Base-by-base conservation (phyloP, 805 yeast genomes). In the Ogataea trehaloabstinens region DNA sequence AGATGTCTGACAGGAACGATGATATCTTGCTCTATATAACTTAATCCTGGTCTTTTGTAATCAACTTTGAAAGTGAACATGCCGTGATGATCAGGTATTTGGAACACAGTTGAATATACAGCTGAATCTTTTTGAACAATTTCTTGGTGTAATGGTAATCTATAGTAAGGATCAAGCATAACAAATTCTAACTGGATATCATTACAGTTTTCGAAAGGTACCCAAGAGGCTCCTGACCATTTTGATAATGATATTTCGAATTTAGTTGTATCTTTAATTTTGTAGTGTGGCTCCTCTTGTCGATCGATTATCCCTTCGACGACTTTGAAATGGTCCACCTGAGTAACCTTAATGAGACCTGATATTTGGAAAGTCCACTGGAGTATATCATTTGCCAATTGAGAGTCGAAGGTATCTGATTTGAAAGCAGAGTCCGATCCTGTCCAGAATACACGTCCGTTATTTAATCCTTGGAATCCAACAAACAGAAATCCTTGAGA, bases 11-110 rank as follows among this genome's bases (percentile, higher is more conserved):
- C 81, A 2, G 98, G 80, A 38, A 88, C 87, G 15, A 84, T 80
- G 38, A 73, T 73, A 45, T 75, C 72, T 52, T 82, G 86, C 19
- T 70, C 70, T 37, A 91, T 59, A 61, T 71, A 89, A 18, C 85
- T 71, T 52, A 73, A 71, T 5, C 98, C 98, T 11, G 76, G 69
- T 57, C 95, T 80, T 60, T 76, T 76, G 68, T 90, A 90, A 53
- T 85, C 83, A 32, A 85, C 71, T 45, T 73, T 73, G 60, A 86
- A 89, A 2, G 96, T 85, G 67, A 89, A 93, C 76, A 93, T 85
- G 41, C 99, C 99, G 63, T 93, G 96, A 56, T 89, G 96, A 62
- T 91, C 97, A 17, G 99, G 99, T 27, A 88, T 64, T 33, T 73
- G 73, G 63, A 93, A 88, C 37, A 68, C 64, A 15, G 76, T 68